Percentiles rank a stretch among this genome's conserved stretches.
These are phyloP conservation scores for Boletus subparvulus DNA, from an alignment of 768 basidiomycete genomes.

Conservation along the genomic window DNA sequence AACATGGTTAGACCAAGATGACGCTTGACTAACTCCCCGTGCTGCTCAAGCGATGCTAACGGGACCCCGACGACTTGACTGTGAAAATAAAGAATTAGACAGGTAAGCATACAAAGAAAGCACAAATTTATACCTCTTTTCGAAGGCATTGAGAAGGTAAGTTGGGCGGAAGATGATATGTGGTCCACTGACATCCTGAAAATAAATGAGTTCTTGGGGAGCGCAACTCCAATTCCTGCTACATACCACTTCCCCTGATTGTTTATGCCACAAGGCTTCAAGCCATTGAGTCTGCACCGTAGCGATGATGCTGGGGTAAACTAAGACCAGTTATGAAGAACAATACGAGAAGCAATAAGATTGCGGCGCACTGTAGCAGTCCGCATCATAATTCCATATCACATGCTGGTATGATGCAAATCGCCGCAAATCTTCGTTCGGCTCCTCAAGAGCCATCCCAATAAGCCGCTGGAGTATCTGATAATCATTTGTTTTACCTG, in stretches of 20 bases:
- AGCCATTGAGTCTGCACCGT: conserved; percentile 50
- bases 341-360: background rate
- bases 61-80: conserved; percentile 46
- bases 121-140: conserved; percentile 39
- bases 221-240: background rate
- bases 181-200: conserved; percentile 35
- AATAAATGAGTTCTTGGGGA: background rate
- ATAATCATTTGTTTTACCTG: background rate
- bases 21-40: conserved; percentile 39
- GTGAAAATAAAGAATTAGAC: conserved; percentile 1
- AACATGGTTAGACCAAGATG: conserved; percentile 39
- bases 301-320: conserved; percentile 30
- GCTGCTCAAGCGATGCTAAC: conserved; percentile 39
- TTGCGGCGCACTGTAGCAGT: conserved; percentile 38
- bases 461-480: conserved; percentile 39
- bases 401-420: conserved; percentile 57
- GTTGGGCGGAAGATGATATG: conserved; percentile 45
- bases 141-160: conserved; percentile 38
- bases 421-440: conserved; percentile 39
- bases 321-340: conserved; percentile 24
- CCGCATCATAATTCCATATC: conserved; percentile 47
- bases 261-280: conserved; percentile 45
- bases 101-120: background rate
- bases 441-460: conserved; percentile 36
- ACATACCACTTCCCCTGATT: conserved; percentile 10